Evolutionary conservation across 768 basidiomycete genomes (phyloP), one percentile per base, ranked within the genome.

Genomic region (Boletus reticuloceps): DNA sequence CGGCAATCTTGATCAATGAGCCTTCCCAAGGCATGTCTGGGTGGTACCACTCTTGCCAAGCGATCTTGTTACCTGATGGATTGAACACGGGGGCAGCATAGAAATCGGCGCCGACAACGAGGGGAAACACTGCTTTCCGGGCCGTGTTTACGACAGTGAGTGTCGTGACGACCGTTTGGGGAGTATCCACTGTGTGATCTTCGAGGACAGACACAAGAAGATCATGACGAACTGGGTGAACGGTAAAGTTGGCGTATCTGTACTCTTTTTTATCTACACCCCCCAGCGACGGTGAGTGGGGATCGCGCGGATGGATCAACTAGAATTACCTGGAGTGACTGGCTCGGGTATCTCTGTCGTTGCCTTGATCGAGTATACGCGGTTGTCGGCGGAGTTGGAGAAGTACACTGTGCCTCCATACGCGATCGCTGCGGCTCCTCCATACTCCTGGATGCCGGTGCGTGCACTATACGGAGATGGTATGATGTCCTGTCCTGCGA

Each of bases 21-120:
- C 83, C 85, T 61, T 87, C 82, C 86, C 87, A 91, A 14, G 88
- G 82, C 84, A 86, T 84, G 56, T 84, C 78, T 0, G 85, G 85
- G 48, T 86, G 86, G 57, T 69, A 77, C 89, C 88, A 89, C 56
- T 85, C 77, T 40, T 82, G 73, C 83, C 84, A 91, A 1, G 77
- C 79, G 17, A 90, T 60, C 50, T 73, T 75, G 36, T 67, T 72
- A 1, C 86, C 88, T 56, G 84, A 79, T 0, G 83, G 79, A 31
- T 82, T 82, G 72, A 87, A 85, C 27, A 68, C 70, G 0, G 87
- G 83, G 1, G 75, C 68, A 42, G 79, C 77, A 67, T 91, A 93
- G 72, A 92, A 92, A 64, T 91, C 88, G 6, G 82, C 82, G 6
- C 85, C 88, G 0, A 75, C 70, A 3, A 74, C 72, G 39, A 91